phyloP scores from a whole-genome alignment of 495 filamentous ascomycete species.

The Penicillium arizonense region DNA sequence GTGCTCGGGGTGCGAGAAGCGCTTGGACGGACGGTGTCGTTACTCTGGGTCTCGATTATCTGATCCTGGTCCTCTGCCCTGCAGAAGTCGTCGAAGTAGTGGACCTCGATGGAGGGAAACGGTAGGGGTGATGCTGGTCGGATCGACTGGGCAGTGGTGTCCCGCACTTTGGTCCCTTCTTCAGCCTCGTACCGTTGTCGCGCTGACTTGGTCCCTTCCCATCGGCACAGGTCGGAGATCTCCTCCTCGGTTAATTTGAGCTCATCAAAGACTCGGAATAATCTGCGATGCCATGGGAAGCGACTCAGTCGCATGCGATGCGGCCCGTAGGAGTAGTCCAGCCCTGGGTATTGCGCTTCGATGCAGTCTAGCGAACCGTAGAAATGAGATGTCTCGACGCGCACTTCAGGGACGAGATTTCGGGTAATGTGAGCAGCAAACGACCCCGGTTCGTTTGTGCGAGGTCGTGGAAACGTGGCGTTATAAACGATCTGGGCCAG shows the following conservation, averaged over 20 bases:
- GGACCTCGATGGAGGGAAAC: slow-evolving; percentile 31
- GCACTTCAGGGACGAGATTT: slow-evolving; percentile 84
- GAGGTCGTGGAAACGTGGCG: slow-evolving; percentile 56
- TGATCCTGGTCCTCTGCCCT: slow-evolving; percentile 30
- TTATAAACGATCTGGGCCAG: slow-evolving; percentile 56
- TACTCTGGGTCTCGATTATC: slow-evolving; percentile 22
- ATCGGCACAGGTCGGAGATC: slow-evolving; percentile 77
- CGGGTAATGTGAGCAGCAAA: slow-evolving; percentile 59
- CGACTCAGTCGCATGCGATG: slow-evolving; percentile 83
- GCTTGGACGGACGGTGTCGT: slow-evolving; percentile 27
- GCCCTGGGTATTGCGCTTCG: slow-evolving; percentile 86
- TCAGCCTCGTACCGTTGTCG: slow-evolving; percentile 81
- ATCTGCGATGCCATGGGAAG: slow-evolving; percentile 74
- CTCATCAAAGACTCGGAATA: slow-evolving; percentile 81
- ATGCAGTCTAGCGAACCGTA: slow-evolving; percentile 82
- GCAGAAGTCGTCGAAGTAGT: slow-evolving; percentile 29
- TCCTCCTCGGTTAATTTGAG: slow-evolving; percentile 74
- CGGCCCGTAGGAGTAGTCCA: slow-evolving; percentile 78
- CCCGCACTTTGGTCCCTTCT: slow-evolving; percentile 66
- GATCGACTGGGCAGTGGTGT: slow-evolving; percentile 76
- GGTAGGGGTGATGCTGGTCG: slow-evolving; percentile 33
- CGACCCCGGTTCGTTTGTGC: slow-evolving; percentile 51
- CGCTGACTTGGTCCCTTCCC: slow-evolving; percentile 92
- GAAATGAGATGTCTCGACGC: slow-evolving; percentile 78
- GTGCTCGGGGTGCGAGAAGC: slow-evolving; percentile 19